Base-by-base conservation (phyloP, 176 grass and related monocot genomes). In the Eremochloa ophiuroides region DNA sequence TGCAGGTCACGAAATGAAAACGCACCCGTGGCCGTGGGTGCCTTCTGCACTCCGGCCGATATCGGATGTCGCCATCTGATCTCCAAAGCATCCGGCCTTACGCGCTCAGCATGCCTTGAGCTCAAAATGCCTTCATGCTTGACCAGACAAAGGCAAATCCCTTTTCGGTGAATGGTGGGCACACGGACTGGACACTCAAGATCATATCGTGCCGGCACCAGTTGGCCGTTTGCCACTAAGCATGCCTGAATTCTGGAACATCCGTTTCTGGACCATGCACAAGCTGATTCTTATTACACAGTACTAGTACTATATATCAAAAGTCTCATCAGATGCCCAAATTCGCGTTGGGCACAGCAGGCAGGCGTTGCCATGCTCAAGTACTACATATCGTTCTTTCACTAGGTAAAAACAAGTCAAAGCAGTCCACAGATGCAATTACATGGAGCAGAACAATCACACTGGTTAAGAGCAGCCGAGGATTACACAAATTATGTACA, bases 401-500 rank as follows among this genome's bases (percentile, higher is more conserved):
- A 74, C 51, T 35, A 35, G 1, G 7, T 34, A 53, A 43, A 50
- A 56, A 76, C 8, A 14, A 38, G 64, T 11, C 1, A 53, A 70
- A 63, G 34, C 33, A 16, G 66, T 81, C 28, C 42, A 31, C 23
- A 6, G n/a, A 30, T 22, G 46, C 18, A 63, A 58, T 37, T 26
- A 71, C 25, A 23, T 70, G 26, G 42, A 60, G 3, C 23, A 59
- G 47, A 75, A 20, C 10, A 20, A 84, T 14, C 40, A 11, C 48
- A 33, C 11, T 40, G 48, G 48, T 14, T 53, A 29, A 5, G 25
- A 46, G 62, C 56, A 4, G 33, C 35, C 35, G 23, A 8, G 44
- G 26, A 29, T 79, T 50, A 78, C 88, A 40, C 39, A 83, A 67
- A 83, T 62, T 90, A 90, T 90, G 56, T 86, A 90, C 88, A 86